Evolutionary conservation across 2,329 filamentous ascomycete genomes (phyloP).

Genomic region (Didymellaceae sp.): DNA sequence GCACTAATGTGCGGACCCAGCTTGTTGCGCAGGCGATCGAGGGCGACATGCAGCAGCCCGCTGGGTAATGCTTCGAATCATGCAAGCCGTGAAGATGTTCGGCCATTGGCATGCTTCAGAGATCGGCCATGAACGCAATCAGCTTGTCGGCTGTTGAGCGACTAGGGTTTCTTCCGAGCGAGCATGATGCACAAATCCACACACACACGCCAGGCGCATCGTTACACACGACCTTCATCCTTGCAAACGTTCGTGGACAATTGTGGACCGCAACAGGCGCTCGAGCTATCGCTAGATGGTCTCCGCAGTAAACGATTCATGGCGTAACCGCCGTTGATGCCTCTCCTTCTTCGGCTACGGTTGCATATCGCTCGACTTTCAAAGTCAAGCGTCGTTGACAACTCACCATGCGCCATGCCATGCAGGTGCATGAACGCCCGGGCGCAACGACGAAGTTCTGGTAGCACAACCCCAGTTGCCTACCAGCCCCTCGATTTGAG

Average conservation of each 20-base stretch:
- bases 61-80: constrained; percentile 13
- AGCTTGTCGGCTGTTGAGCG: constrained; percentile 16
- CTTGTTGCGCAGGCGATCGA: constrained; percentile 30
- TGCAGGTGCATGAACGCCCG: constrained; percentile 44
- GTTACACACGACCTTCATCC: constrained; percentile 20
- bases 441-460: constrained; percentile 39
- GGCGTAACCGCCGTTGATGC: constrained; percentile 48
- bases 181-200: constrained; percentile 10
- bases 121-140: constrained; percentile 9
- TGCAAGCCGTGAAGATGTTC: constrained; percentile 8
- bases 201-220: constrained; percentile 7
- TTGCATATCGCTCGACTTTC: constrained; percentile 45
- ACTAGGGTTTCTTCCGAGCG: constrained; percentile 11
- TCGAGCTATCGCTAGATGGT: constrained; percentile 31
- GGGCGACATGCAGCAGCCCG: constrained; percentile 23
- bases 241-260: constrained; percentile 17
- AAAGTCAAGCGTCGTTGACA: constrained; percentile 49
- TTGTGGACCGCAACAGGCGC: constrained; percentile 26
- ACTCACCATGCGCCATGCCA: constrained; percentile 47
- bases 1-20: constrained; percentile 10
- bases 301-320: constrained; percentile 43
- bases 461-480: constrained; percentile 47
- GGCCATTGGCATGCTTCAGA: constrained; percentile 5
- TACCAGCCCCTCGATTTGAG: constrained; percentile 44
- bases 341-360: constrained; percentile 40